These are phyloP conservation scores for Aspergillus ustus DNA, from an alignment of 2,329 filamentous ascomycete species.

Conservation along the genomic window DNA sequence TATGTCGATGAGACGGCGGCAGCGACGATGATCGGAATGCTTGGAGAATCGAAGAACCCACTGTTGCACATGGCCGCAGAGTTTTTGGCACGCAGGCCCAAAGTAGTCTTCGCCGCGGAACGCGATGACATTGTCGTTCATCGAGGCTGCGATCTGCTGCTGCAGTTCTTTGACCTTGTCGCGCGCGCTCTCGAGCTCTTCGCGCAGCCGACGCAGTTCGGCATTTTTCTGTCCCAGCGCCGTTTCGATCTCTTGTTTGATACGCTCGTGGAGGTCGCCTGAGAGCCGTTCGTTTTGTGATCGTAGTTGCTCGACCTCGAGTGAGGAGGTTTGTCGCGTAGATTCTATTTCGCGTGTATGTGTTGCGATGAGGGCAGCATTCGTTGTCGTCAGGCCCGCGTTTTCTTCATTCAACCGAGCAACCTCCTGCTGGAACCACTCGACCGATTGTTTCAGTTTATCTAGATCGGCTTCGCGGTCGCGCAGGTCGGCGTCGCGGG, in stretches of 20 bases:
- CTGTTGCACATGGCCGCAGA: slow-evolving; percentile 94
- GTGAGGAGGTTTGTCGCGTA: slow-evolving; percentile 65
- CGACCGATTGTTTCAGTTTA: slow-evolving; percentile 75
- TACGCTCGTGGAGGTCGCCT: slow-evolving; percentile 64
- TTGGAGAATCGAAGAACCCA: slow-evolving; percentile 99
- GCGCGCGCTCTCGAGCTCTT: slow-evolving; percentile 74
- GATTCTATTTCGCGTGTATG: slow-evolving; percentile 72
- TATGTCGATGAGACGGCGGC: slow-evolving; percentile 80
- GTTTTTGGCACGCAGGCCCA: slow-evolving; percentile 87
- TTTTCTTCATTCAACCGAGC: slow-evolving; percentile 81
- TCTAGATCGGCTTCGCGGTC: slow-evolving; percentile 89
- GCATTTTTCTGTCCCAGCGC: slow-evolving; percentile 80
- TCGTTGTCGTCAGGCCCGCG: slow-evolving; percentile 75
- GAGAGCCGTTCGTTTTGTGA: slow-evolving; percentile 66
- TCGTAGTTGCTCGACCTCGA: slow-evolving; percentile 72
- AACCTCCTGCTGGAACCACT: slow-evolving; percentile 82
- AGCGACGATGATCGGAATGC: slow-evolving; percentile 89
- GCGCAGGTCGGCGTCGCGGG: slow-evolving; percentile 71
- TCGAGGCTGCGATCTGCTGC: slow-evolving; percentile 61
- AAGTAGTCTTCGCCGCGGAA: slow-evolving; percentile 93
- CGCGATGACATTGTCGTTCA: slow-evolving; percentile 74
- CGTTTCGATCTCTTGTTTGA: slow-evolving; percentile 64
- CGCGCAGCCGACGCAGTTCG: slow-evolving; percentile 77
- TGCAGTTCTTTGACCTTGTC: slow-evolving; percentile 65
- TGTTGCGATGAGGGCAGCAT: slow-evolving; percentile 74